Evolutionary conservation across 2,329 filamentous ascomycete species (phyloP), one percentile per base, ranked within the genome.

Genomic region (Erysiphe pulchra): DNA sequence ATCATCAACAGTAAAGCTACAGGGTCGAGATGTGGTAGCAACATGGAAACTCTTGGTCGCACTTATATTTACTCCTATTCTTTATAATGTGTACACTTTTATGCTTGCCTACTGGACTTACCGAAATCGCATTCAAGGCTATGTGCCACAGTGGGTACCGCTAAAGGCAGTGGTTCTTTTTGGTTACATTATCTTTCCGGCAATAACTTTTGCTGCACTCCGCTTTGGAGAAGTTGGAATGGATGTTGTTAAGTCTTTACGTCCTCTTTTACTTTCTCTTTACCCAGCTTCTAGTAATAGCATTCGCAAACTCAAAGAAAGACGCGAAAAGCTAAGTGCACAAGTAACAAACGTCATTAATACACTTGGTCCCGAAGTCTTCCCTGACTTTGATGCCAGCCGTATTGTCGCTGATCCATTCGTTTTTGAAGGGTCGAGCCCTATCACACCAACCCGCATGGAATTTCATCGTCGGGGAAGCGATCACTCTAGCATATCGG

Each of bases 151-250:
- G 2, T 86, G 77, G 67, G 71, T 93, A 31, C 82, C 86, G 1
- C 70, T 86, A 47, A 92, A 79, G 74, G 59, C 75, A 18, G 71
- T 92, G 11, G 75, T 86, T 50, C 59, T 83, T 10, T 71, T 75
- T 36, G 80, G 85, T 44, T 77, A 82, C 64, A 68, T 83, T 42
- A 65, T 92, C 52, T 93, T 93, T 66, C 80, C 86, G 6, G 71
- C 76, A 20, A 80, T 94, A 54, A 94, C 86, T 0, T 94, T 92
- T 60, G 86, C 85, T 4, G 84, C 90, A 7, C 75, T 98, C 45
- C 79, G 90, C 11, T 92, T 95, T 52, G 90, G 90, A 42, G 90
- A 98, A 63, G 79, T 92, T n/a, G 90, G 87, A 45, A 94, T 98
- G 85, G 90, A 98, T 58, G 94, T 98, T 47, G 67, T 90, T 64